Base-by-base conservation (phyloP, 176 grass and related monocot genomes). In the Cenchrus fungigraminus region DNA sequence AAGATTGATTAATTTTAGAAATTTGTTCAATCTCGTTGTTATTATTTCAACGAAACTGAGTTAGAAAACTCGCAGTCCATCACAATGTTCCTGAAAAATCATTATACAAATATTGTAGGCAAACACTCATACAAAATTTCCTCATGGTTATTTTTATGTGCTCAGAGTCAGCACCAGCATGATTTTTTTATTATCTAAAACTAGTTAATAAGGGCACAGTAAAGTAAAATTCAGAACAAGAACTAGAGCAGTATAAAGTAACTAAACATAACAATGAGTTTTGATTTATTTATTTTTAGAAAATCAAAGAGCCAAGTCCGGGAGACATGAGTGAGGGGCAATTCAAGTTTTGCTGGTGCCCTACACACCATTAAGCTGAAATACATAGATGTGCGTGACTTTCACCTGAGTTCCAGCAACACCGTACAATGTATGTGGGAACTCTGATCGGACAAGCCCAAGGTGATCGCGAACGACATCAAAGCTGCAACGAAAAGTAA, bases 371-470 rank as follows among this genome's bases (percentile, higher is more conserved):
- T 1, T 12, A 51, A 9, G 49, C 8, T 51, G 49, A 51, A 51
- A 8, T 51, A 51, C 49, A 51, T 51, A 51, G 49, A 51, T 51
- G 49, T 2, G 0, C 22, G 14, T 20, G 50, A 20, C 11, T 52
- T n/a, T 5, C 58, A 97, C 95, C 91, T 95, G 95, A 19, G 95
- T 98, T 69, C 95, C 95, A 65, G 91, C 95, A 70, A 92, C 76
- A 32, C 91, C 93, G 67, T 98, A 95, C 40, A 98, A 47, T 87
- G 83, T 98, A 74, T 98, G 95, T 8, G 95, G 95, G 81, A 98
- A 95, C 70, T 93, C 93, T 45, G 93, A 83, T 5, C 95, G 89
- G 9, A 98, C 76, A 68, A 98, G 87, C 71, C 93, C 92, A 62
- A 95, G 84, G 44, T 92, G 90, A 87, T 98, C 95, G 1, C 81